A percentile compares a stretch with the other conserved stretches of the same genome.
phyloP scores from a whole-genome alignment of 1,139 yeast genomes.

The Scheffersomyces parashehatae region DNA sequence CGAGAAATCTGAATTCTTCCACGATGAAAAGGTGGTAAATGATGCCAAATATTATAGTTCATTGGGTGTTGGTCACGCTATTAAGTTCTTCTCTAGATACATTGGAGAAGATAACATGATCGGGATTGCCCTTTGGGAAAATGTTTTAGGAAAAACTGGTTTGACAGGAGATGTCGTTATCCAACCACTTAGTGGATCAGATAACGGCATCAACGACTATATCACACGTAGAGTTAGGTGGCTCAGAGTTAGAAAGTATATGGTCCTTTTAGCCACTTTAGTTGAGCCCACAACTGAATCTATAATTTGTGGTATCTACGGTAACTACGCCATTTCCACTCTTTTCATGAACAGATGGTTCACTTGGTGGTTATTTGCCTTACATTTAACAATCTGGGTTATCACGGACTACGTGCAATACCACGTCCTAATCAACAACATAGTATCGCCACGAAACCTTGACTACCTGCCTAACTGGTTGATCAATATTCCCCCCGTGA shows the following conservation, averaged over 20 bases:
- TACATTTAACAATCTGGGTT: constrained; percentile 67
- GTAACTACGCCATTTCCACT: constrained; percentile 59
- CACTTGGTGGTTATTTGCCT: constrained; percentile 36
- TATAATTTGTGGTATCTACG: constrained; percentile 64
- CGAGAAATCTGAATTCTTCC: constrained; percentile 29
- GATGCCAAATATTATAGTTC: constrained; percentile 32
- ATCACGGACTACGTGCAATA: constrained; percentile 63
- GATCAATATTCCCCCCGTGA: constrained; percentile 9
- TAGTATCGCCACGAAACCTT: constrained; percentile 9
- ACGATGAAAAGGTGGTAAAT: constrained; percentile 27
- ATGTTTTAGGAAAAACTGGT: constrained; percentile 68
- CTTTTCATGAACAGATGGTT: constrained; percentile 39
- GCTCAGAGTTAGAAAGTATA: constrained; percentile 85
- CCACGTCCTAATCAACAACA: constrained; percentile 39
- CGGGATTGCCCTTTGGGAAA: constrained; percentile 81
- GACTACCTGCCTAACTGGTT: constrained; percentile 9
- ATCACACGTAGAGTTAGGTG: constrained; percentile 73
- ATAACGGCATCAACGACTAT: constrained; percentile 53
- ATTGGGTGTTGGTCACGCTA: constrained; percentile 50
- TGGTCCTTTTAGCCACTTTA: constrained; percentile 84
- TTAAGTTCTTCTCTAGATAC: constrained; percentile 72
- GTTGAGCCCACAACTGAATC: constrained; percentile 88
- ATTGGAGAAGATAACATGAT: constrained; percentile 95
- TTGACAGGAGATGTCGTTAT: constrained; percentile 77
- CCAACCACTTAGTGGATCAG: constrained; percentile 67